These are phyloP conservation scores for Suillus discolor DNA, from an alignment of 768 basidiomycete species.

Conservation along the genomic window DNA sequence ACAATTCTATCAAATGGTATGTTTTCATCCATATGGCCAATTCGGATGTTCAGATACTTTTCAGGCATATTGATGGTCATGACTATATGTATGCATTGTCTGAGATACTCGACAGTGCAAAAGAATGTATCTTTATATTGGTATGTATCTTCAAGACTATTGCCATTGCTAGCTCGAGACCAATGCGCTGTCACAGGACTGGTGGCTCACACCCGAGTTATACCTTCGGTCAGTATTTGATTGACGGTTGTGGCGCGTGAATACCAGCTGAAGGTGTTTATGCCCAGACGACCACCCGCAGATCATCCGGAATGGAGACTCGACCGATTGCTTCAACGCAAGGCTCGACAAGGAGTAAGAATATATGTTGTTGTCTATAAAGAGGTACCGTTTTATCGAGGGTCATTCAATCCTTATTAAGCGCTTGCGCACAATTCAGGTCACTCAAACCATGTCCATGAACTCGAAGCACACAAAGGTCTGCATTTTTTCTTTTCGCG, in stretches of 20 bases:
- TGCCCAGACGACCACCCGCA: slow-evolving; percentile 71
- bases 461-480: slow-evolving; percentile 84
- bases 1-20: slow-evolving; percentile 84
- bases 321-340: slow-evolving; percentile 80
- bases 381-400: slow-evolving; percentile 51
- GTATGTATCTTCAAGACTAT: slow-evolving; percentile 38
- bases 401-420: background rate
- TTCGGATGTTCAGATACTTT: slow-evolving; percentile 1
- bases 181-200: slow-evolving; percentile 50
- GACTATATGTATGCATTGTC: slow-evolving; percentile 97
- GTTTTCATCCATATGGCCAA: slow-evolving; percentile 14
- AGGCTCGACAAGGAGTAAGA: slow-evolving; percentile 91
- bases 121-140: slow-evolving; percentile 85
- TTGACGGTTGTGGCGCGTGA: background rate
- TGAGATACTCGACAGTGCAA: slow-evolving; percentile 82
- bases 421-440: slow-evolving; percentile 40
- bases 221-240: slow-evolving; percentile 63
- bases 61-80: slow-evolving; percentile 89
- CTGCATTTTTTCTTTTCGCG: slow-evolving; percentile 2
- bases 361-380: slow-evolving; percentile 94
- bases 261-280: slow-evolving; percentile 13
- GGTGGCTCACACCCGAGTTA: slow-evolving; percentile 96
- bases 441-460: slow-evolving; percentile 91
- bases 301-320: slow-evolving; percentile 86
- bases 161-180: background rate